Base-by-base conservation (phyloP, 768 basidiomycete species). In the Pleurotus pulmonarius region DNA sequence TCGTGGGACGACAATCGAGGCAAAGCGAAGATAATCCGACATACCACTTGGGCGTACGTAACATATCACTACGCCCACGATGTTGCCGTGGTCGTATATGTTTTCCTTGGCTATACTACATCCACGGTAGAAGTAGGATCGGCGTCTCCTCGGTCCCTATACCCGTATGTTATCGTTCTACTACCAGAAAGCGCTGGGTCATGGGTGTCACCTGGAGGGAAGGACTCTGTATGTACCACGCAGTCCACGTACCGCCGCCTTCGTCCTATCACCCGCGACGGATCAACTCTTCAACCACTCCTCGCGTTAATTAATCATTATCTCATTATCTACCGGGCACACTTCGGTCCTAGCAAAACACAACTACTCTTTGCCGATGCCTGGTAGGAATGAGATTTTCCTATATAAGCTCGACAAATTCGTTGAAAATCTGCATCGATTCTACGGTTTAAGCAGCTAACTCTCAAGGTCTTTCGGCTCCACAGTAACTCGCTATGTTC, bases 401-500 rank as follows among this genome's bases (percentile, higher is more conserved):
- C 16, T 18, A 24, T 49, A 49, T 34, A 49, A 49, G 15, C 25
- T 37, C 16, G 15, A 29, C 16, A 11, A 5, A 49, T 18, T 5
- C 15, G n/a, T 16, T 12, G 29, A 13, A 29, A 26, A 1, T 26
- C 22, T 34, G 25, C 48, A 49, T 49, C 48, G 48, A 25, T 29
- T 49, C 48, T 34, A 26, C 26, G 8, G 26, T 8, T 26, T n/a
- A 13, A 25, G 18, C 48, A n/a, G 5, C 24, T 37, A n/a, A 37
- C 24, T 37, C 26, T 20, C 26, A 15, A 25, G 12, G 9, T 41
- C 46, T 8, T n/a, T 26, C 38, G 16, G 20, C 20, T 46, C 11
- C 18, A 20, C 37, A 1, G 13, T 26, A n/a, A 12, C 38, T 37
- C 48, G 38, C 13, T 39, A 77, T 77, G 74, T 70, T 75, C 62